Base-by-base conservation (phyloP, 192 early-diverging fungal genomes). In the Mortierella claussenii region DNA sequence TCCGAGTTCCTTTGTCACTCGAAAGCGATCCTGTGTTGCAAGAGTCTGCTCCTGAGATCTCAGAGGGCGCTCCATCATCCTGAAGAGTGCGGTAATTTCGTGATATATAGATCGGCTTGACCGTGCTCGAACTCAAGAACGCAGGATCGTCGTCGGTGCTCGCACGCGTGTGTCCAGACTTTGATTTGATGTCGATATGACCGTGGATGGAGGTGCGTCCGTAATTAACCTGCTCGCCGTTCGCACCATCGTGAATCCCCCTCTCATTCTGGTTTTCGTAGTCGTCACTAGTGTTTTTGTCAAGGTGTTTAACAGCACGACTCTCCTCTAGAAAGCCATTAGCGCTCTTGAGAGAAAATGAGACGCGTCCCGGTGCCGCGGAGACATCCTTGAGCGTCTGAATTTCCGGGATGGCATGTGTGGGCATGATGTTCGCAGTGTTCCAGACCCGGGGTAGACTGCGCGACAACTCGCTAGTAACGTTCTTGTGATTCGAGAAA, bases 81-180 rank as follows among this genome's bases (percentile, higher is more conserved):
- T 81, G 70, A 26, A 57, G 18, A 9, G 45, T 12, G 27, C 56
- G 55, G 21, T 66, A 50, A 34, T 65, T 73, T 20, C 58, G 48
- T 30, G 70, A 69, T 44, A 86, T 88, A 13, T 68, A 68, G 10
- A 88, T 80, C 1, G 87, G 83, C 36, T 83, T 78, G 10, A 85
- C 83, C 4, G 84, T 85, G 51, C 82, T 85, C 7, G 81, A 81
- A 45, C 81, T 86, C 9, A 80, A 43, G 3, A 82, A 66, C 15
- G 59, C 65, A 21, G 59, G 70, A 20, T 88, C 84, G 13, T 87
- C 85, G 17, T 88, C 86, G 12, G 83, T 81, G 23, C 55, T 65
- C 13, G 63, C 49, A 6, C 65, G 58, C 18, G 63, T 60, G 28
- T 65, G 76, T 2, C 61, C 53, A 13, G 66, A 33, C 15, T 58